Evolutionary conservation across 345 rosid species (phyloP).

Genomic region (Citrus hindsii): DNA sequence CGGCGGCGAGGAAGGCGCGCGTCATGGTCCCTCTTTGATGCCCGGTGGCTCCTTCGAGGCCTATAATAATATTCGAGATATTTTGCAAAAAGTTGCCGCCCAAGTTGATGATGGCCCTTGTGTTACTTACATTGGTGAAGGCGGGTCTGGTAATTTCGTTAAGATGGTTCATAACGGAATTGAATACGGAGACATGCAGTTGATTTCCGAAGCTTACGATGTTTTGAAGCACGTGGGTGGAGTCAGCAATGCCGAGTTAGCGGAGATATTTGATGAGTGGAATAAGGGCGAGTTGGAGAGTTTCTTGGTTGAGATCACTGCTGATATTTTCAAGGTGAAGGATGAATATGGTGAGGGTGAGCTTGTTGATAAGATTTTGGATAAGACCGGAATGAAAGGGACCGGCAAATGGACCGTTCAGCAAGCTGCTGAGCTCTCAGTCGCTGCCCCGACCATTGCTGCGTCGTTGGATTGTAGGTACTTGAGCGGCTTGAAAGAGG

Average conservation of each 20-base stretch:
- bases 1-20: constrained; percentile 97
- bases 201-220: constrained; percentile 91
- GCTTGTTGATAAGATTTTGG: constrained; percentile 91
- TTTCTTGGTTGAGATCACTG: constrained; percentile 84
- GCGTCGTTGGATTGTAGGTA: constrained; percentile 91
- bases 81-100: constrained; percentile 78
- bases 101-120: constrained; percentile 99
- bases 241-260: constrained; percentile 60
- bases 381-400: constrained; percentile 98
- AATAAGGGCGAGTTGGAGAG: constrained; percentile 88
- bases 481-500: constrained; percentile 92
- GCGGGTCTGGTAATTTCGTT: constrained; percentile 96
- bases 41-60: constrained; percentile 89
- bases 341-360: constrained; percentile 64
- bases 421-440: constrained; percentile 97
- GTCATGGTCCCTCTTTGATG: constrained; percentile 89
- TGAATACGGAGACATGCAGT: constrained; percentile 97
- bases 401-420: constrained; percentile 99
- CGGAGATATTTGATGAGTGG: constrained; percentile 73
- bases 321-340: constrained; percentile 79
- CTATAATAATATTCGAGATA: constrained; percentile 63
- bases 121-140: constrained; percentile 90
- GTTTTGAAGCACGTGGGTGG: constrained; percentile 92
- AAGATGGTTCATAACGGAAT: constrained; percentile 99
- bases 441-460: constrained; percentile 94